A percentile compares a stretch with the other conserved stretches of the same genome.
Conservation (phyloP, 441 rosid species). For the Gossypium aridum region DNA sequence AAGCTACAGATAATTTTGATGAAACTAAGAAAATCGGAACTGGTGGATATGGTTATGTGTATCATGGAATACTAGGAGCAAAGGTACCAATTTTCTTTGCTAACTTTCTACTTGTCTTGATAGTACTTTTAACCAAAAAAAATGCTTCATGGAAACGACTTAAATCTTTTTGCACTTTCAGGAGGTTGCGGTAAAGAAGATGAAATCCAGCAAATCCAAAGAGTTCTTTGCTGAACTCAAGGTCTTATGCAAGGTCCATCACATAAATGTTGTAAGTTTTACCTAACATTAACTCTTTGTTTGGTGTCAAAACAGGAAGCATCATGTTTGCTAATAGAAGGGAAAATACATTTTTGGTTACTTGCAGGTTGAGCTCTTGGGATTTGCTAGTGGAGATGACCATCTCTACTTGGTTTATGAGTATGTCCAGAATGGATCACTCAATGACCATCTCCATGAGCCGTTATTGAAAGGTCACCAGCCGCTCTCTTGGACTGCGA, state of each 20-base stretch:
- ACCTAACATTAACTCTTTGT: background rate
- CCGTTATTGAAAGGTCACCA: slow-evolving; percentile 54
- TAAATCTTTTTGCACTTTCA: slow-evolving; percentile 8
- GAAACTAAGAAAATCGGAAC: slow-evolving; percentile 44
- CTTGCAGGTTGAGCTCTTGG: slow-evolving; percentile 53
- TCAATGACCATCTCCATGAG: slow-evolving; percentile 58
- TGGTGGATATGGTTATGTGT: slow-evolving; percentile 63
- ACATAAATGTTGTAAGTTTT: slow-evolving; percentile 54
- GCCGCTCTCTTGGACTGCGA: slow-evolving; percentile 61
- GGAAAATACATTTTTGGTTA: background rate
- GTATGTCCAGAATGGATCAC: slow-evolving; percentile 50
- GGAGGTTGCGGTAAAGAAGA: slow-evolving; percentile 73
- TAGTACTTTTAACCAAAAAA: background rate
- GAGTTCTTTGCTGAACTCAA: slow-evolving; percentile 65
- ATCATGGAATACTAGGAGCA: slow-evolving; percentile 34
- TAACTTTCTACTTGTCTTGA: background rate
- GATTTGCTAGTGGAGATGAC: slow-evolving; percentile 58
- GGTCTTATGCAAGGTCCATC: slow-evolving; percentile 59
- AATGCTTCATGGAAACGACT: background rate
- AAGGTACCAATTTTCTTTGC: slow-evolving; percentile 22
- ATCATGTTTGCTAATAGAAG: background rate
- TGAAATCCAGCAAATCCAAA: slow-evolving; percentile 57
- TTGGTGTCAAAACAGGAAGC: background rate
- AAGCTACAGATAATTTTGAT: slow-evolving; percentile 43
- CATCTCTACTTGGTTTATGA: slow-evolving; percentile 64